A percentile compares a stretch with the other conserved stretches of the same genome.
Conservation (phyloP, 768 basidiomycete genomes). For the Termitomyces heimii region DNA sequence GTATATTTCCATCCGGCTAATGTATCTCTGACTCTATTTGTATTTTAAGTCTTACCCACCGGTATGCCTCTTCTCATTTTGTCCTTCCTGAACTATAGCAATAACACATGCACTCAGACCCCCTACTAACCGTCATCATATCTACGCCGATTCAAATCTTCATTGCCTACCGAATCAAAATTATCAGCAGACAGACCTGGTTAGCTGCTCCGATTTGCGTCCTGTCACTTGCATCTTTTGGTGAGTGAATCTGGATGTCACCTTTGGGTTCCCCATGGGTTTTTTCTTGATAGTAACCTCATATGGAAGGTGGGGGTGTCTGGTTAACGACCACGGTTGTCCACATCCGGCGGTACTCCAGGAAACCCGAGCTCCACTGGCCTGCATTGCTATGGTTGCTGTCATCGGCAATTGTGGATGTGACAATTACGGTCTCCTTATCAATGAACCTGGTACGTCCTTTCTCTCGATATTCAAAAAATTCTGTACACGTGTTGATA, state of each 20-base stretch:
- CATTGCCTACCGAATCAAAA: constrained; percentile 36
- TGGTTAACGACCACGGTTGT: constrained; percentile 32
- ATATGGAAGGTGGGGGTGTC: constrained; percentile 29
- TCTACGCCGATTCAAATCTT: constrained; percentile 45
- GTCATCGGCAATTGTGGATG: constrained; percentile 33
- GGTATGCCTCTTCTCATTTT: not conserved
- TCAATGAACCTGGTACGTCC: constrained; percentile 29
- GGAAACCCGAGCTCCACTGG: constrained; percentile 38
- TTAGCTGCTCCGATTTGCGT: constrained; percentile 24
- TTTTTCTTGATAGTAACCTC: not conserved
- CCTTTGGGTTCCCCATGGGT: too few species aligned
- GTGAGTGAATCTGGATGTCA: constrained; percentile 15
- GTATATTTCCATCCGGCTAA: not conserved
- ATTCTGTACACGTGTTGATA: not conserved
- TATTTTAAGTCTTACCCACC: constrained; percentile 19
- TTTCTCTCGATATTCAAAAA: not conserved
- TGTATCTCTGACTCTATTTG: not conserved
- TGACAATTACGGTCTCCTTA: constrained; percentile 34
- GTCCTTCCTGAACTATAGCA: too few species aligned
- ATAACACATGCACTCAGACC: constrained; percentile 1
- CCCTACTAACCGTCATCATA: constrained; percentile 22
- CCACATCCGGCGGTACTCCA: constrained; percentile 28
- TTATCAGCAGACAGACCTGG: constrained; percentile 32
- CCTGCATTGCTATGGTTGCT: constrained; percentile 41
- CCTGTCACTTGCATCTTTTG: constrained; percentile 29